Conservation (phyloP, 805 yeast species). For the Ogataea corticis region DNA sequence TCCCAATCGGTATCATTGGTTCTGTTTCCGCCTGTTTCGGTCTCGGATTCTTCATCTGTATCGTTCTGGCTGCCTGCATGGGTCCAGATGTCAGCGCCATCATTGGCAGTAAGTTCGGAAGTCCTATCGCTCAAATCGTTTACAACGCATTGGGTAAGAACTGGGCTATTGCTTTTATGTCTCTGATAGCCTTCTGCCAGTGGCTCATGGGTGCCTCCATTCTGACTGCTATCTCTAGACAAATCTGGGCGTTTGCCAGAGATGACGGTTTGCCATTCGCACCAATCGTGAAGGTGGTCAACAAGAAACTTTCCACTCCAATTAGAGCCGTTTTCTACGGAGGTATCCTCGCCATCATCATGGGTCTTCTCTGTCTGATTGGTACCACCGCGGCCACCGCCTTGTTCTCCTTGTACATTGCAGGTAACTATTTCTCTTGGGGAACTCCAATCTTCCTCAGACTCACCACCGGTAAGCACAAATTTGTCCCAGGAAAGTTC, state of each 20-base stretch:
- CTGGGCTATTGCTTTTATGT: conserved; percentile 52
- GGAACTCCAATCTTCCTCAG: conserved; percentile 44
- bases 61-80: conserved; percentile 37
- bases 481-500: conserved; percentile 46
- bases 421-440: conserved; percentile 47
- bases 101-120: conserved; percentile 37
- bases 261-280: conserved; percentile 52
- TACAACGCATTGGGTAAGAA: conserved; percentile 47
- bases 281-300: conserved; percentile 42
- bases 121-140: conserved; percentile 49
- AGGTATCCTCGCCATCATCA: conserved; percentile 36
- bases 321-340: conserved; percentile 44
- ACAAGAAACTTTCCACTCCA: conserved; percentile 43
- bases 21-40: conserved; percentile 43
- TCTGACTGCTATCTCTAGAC: conserved; percentile 49
- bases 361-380: conserved; percentile 44
- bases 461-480: conserved; percentile 40
- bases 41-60: conserved; percentile 44
- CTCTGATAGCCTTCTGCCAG: conserved; percentile 48
- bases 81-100: conserved; percentile 36
- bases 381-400: conserved; percentile 47
- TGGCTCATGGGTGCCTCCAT: conserved; percentile 50
- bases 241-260: conserved; percentile 54
- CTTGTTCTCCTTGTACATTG: conserved; percentile 46
- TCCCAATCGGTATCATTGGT: conserved; percentile 49